Conservation (phyloP, 2,329 filamentous ascomycete genomes). For the Colletotrichum sp. region DNA sequence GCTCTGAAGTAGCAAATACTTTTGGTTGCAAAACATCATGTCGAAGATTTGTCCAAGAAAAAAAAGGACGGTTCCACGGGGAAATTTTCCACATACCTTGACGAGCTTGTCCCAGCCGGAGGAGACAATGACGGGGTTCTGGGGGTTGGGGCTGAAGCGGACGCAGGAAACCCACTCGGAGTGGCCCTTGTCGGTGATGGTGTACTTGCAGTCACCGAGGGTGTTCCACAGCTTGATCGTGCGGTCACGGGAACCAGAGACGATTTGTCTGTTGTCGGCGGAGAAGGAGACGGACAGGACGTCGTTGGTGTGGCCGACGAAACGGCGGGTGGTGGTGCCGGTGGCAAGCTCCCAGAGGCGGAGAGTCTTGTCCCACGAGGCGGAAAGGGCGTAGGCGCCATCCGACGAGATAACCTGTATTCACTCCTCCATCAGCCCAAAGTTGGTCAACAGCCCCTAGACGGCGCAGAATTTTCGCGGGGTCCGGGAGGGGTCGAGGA, state of each 20-base stretch:
- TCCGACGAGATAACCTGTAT: constrained; percentile 96
- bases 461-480: neutral
- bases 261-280: constrained; percentile 99
- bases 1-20: constrained; percentile 99
- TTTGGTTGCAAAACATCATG: constrained; percentile 91
- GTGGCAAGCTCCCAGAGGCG: constrained; percentile 99
- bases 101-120: constrained; percentile 99
- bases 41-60: constrained; percentile 41
- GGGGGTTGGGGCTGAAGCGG: constrained; percentile 99
- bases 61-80: neutral
- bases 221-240: constrained; percentile 99
- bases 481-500: constrained; percentile 12
- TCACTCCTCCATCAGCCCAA: constrained; percentile 40
- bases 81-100: constrained; percentile 77
- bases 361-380: constrained; percentile 99
- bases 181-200: constrained; percentile 99
- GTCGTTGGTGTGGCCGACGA: constrained; percentile 99
- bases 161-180: constrained; percentile 99
- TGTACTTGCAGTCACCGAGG: constrained; percentile 99
- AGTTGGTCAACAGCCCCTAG: neutral
- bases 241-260: constrained; percentile 96
- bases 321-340: constrained; percentile 95
- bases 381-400: constrained; percentile 97
- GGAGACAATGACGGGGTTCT: constrained; percentile 99
- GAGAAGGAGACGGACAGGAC: constrained; percentile 99